Conservation (phyloP, 345 rosid species). For the Citrus maxima region DNA sequence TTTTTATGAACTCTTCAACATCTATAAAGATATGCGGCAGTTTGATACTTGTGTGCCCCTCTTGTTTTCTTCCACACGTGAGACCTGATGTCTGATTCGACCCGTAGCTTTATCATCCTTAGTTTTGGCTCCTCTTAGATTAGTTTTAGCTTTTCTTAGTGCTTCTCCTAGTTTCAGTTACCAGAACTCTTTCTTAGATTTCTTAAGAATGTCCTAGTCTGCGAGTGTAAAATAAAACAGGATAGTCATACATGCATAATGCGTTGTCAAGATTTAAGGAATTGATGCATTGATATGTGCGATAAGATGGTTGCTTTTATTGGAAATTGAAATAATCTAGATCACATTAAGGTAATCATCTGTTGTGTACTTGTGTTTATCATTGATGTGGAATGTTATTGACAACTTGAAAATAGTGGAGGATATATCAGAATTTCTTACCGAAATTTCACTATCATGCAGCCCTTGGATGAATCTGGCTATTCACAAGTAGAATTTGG, state of each 20-base stretch:
- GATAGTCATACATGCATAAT: not conserved
- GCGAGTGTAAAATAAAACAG: not conserved
- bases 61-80: not conserved
- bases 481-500: constrained; percentile 57
- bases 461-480: constrained; percentile 64
- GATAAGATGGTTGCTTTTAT: not conserved
- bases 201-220: not conserved
- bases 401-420: not conserved
- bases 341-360: no score
- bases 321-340: not conserved
- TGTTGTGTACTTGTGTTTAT: no score
- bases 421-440: not conserved
- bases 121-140: not conserved
- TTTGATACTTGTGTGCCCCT: not conserved
- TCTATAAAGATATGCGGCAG: not conserved
- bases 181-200: not conserved
- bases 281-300: not conserved
- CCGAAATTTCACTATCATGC: not conserved
- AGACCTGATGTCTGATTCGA: not conserved
- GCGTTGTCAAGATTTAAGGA: not conserved
- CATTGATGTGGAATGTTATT: not conserved
- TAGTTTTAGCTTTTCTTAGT: not conserved
- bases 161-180: not conserved
- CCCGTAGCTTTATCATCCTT: not conserved
- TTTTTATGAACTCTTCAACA: not conserved